Evolutionary conservation across 352 stramenopile genomes (phyloP), one percentile per base, ranked within the genome.

Genomic region (Phytophthora megakarya): DNA sequence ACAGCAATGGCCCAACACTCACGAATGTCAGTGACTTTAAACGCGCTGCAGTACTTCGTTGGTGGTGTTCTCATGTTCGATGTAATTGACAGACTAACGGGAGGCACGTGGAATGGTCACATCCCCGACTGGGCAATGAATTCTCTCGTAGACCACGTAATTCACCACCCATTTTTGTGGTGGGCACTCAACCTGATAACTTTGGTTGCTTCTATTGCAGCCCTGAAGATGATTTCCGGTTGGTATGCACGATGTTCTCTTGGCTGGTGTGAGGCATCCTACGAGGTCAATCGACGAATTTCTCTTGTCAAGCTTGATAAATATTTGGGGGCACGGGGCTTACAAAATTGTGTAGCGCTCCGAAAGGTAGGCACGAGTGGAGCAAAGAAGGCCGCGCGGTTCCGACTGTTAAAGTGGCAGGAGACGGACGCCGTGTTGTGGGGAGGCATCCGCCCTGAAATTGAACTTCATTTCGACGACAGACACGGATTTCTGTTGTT

Each of bases 21-120:
- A 28, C 72, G 81, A 23, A 86, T 86, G 18, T 67, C 72, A 8
- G 64, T 92, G 32, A 91, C 80, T 9, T 57, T 98, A 8, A 76
- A 97, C 49, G 89, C 97, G 9, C 53, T 98, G 18, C 92, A 98
- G 74, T 85, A 97, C 44, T 82, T 99, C 49, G 89, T 99, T 45
- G 81, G 84, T 15, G 96, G 92, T 4, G 76, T 97, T 18, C 90
- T 99, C 47, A 72, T 95, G 7, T 99, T 98, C 70, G 92, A 98
- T 52, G 78, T 98, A 23, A 82, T 99, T 30, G 96, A 99, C 71
- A 87, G 96, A 23, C 71, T 99, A 37, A 97, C 92, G 1, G 96
- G 95, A 30, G 83, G 89, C 44, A 80, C 80, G 9, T 99, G 95
- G 91, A 90, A 96, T 56, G 84, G 98, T 22, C 78, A 96, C 28